Evolutionary conservation across 2,329 filamentous ascomycete species (phyloP).

Genomic region (Didymella sp.): DNA sequence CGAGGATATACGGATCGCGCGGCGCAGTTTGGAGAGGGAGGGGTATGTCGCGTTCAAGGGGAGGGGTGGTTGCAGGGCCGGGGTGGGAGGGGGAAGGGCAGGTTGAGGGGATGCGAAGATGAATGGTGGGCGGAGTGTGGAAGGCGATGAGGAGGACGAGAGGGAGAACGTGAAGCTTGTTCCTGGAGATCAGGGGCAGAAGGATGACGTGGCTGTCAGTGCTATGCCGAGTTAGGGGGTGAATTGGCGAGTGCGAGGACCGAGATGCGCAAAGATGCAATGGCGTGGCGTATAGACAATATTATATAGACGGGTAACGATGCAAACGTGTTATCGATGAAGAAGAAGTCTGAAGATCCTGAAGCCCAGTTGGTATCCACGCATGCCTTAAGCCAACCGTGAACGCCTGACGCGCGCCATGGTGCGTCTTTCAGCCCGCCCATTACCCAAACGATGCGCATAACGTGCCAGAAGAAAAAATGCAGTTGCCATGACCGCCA

Average conservation of each 20-base stretch:
- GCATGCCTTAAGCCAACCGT: neutral
- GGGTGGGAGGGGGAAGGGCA: conserved; percentile 17
- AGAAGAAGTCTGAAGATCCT: neutral
- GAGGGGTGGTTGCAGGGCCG: conserved; percentile 51
- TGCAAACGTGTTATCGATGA: neutral
- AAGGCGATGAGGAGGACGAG: neutral
- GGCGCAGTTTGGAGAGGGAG: conserved; percentile 71
- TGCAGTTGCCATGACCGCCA: too few species aligned
- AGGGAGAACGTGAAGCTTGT: neutral
- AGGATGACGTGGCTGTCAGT: conserved; percentile 17
- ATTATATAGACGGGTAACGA: neutral
- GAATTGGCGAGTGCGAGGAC: too few species aligned
- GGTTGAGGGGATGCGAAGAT: neutral
- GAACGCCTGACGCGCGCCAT: conserved; percentile 3
- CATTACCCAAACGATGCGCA: conserved; percentile 6
- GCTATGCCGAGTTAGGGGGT: conserved; percentile 25
- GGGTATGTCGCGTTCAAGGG: conserved; percentile 63
- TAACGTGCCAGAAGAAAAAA: conserved; percentile 1
- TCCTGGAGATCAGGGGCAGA: conserved; percentile 12
- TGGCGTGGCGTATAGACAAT: too few species aligned
- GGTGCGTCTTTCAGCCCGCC: neutral
- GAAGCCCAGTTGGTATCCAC: conserved; percentile 9
- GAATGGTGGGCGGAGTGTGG: neutral
- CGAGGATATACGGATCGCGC: conserved; percentile 84
- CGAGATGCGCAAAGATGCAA: too few species aligned